Evolutionary conservation across 2,329 filamentous ascomycete species (phyloP), one percentile per base, ranked within the genome.

Genomic region (Tolypocladium nubicola): DNA sequence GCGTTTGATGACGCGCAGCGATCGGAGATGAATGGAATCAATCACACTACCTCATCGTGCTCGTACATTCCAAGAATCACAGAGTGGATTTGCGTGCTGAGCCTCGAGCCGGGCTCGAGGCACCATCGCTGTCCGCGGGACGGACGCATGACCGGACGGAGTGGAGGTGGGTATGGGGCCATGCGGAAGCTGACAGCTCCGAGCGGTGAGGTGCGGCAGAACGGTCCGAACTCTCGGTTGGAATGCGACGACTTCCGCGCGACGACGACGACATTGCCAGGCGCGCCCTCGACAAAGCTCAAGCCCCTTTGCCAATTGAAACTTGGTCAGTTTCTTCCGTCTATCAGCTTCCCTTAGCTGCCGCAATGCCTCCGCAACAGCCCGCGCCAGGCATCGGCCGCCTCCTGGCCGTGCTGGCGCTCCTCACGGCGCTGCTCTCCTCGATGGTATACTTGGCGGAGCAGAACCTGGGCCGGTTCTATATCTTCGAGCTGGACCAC

Each of bases 401-500:
- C 57, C 67, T 78, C 59, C 71, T 83, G 61, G 76, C 73, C 61
- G 68, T 81, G 62, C 65, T 85, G 60, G 79, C 78, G 54, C 64
- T 84, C 56, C 63, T 84, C 52, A 71, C 84, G 55, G 83, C 78
- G 57, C 65, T 84, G 61, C 68, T 86, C 56, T 73, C 78, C 14
- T 77, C 79, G 9, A 63, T 84, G 56, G 74, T 79, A 64, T 81
- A 80, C 71, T 64, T 79, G 59, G 68, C 84, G 45, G 83, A 87
- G 70, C 75, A 78, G 64, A 81, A 82, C 70, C 74, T 83, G 58
- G 76, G 83, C 60, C 73, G 70, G 58, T 85, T 92, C 76, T 94
- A 91, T 79, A 83, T 94, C 71, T 92, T 95, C 73, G 75, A 85
- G 56, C 81, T 81, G 2, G 76, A 78, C 19, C 79, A 89, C 60